phyloP scores from a whole-genome alignment of 768 basidiomycete species.

The Pleurotus tuoliensis region DNA sequence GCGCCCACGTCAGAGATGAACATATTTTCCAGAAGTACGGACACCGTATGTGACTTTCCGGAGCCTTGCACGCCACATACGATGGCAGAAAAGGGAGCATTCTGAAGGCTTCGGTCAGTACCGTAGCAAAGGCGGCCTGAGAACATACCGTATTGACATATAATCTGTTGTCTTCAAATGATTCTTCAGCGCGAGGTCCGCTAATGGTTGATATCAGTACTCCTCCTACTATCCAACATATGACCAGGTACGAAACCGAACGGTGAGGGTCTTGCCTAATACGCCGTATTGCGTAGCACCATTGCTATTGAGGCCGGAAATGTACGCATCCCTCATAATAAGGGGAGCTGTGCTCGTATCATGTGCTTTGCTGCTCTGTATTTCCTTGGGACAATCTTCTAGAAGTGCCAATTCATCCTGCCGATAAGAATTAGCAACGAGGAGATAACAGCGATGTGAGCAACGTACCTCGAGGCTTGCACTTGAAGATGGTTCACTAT shows the following conservation, averaged over 20 bases:
- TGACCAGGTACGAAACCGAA: slow-evolving; percentile 30
- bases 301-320: slow-evolving; percentile 27
- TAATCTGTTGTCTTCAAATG: slow-evolving; percentile 44
- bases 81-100: slow-evolving; percentile 70
- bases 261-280: slow-evolving; percentile 43
- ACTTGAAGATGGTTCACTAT: too few species aligned
- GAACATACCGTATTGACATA: slow-evolving; percentile 63
- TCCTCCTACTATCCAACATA: too few species aligned
- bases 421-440: too few species aligned
- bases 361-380: slow-evolving; percentile 17
- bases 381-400: background rate
- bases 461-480: too few species aligned
- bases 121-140: too few species aligned
- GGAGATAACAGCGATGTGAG: too few species aligned
- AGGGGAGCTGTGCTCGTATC: slow-evolving; percentile 46
- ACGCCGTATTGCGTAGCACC: slow-evolving; percentile 56
- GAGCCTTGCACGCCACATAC: slow-evolving; percentile 76
- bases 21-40: slow-evolving; percentile 67
- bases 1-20: slow-evolving; percentile 47
- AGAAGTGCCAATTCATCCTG: slow-evolving; percentile 14
- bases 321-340: slow-evolving; percentile 47
- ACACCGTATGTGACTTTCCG: slow-evolving; percentile 71
- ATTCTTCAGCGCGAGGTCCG: slow-evolving; percentile 26
- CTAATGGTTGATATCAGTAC: slow-evolving; percentile 17
- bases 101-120: slow-evolving; percentile 32